phyloP scores from a whole-genome alignment of 2,329 filamentous ascomycete genomes.

The Stachybotrys chartarum region DNA sequence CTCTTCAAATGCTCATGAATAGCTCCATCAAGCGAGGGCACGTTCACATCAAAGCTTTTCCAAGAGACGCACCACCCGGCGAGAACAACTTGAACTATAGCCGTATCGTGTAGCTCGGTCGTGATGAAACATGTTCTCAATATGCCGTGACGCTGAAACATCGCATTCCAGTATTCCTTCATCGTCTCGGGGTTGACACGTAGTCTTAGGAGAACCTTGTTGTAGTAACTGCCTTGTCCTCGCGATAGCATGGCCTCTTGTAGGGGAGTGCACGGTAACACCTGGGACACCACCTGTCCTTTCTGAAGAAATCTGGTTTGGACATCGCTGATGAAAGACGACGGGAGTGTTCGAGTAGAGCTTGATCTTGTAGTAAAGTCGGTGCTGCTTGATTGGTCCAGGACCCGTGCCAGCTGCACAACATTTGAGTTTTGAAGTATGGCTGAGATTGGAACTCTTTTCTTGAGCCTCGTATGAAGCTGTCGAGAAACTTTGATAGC shows the following conservation, averaged over 20 bases:
- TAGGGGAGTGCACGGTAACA: slow-evolving; percentile 78
- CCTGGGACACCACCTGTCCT: slow-evolving; percentile 7
- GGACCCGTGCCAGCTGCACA: slow-evolving; percentile 42
- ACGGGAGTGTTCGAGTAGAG: not conserved
- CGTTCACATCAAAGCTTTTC: slow-evolving; percentile 23
- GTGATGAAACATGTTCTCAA: slow-evolving; percentile 68
- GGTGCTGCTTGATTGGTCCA: not conserved
- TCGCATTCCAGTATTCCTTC: slow-evolving; percentile 51
- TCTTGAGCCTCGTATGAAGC: slow-evolving; percentile 39
- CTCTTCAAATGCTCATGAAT: slow-evolving; percentile 31
- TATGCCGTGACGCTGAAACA: slow-evolving; percentile 64
- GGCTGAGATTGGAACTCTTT: slow-evolving; percentile 55
- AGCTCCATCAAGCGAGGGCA: slow-evolving; percentile 25
- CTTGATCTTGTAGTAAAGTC: not conserved
- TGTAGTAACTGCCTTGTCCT: slow-evolving; percentile 56
- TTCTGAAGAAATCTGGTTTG: not conserved
- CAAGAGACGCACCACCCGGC: slow-evolving; percentile 33
- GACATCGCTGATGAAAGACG: not conserved
- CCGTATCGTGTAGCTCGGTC: slow-evolving; percentile 51
- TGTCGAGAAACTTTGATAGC: slow-evolving; percentile 62
- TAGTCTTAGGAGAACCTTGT: slow-evolving; percentile 61
- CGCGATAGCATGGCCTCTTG: slow-evolving; percentile 78
- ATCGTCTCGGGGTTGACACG: slow-evolving; percentile 42
- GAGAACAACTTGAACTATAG: slow-evolving; percentile 69
- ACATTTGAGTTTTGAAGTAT: slow-evolving; percentile 64